These are phyloP conservation scores for Pulveroboletus sp. DNA, from an alignment of 768 basidiomycete species.

Conservation along the genomic window DNA sequence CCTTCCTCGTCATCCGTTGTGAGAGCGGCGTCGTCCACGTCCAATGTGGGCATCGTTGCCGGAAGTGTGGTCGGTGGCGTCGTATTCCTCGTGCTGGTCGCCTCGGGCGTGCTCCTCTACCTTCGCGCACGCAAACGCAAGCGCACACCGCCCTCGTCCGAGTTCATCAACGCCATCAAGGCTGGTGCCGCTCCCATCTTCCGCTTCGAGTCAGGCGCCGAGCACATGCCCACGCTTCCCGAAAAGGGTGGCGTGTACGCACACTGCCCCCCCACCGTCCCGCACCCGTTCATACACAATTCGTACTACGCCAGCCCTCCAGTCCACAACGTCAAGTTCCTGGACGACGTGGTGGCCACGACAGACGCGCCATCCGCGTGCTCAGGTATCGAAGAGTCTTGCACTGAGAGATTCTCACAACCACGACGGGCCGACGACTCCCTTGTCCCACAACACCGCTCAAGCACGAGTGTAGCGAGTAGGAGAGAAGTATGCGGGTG, in stretches of 20 bases:
- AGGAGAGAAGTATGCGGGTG: slow-evolving; percentile 20
- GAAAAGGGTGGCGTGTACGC: slow-evolving; percentile 13
- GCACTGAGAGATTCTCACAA: slow-evolving; percentile 17
- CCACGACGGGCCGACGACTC: slow-evolving; percentile 4
- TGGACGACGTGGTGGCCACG: slow-evolving; percentile 8
- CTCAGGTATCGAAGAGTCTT: slow-evolving; percentile 14
- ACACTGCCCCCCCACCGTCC: slow-evolving; percentile 1
- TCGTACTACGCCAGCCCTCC: slow-evolving; percentile 10
- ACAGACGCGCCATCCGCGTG: slow-evolving; percentile 10
- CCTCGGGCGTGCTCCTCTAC: slow-evolving; percentile 35
- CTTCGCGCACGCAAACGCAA: slow-evolving; percentile 38
- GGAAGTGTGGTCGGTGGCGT: slow-evolving; percentile 51
- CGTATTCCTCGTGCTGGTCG: slow-evolving; percentile 33
- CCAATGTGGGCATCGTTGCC: slow-evolving; percentile 43
- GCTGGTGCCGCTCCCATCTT: slow-evolving; percentile 22
- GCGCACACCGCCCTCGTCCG: slow-evolving; percentile 53
- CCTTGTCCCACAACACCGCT: background rate
- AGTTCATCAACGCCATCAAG: slow-evolving; percentile 41
- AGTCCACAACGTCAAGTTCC: slow-evolving; percentile 8
- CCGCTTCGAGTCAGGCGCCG: slow-evolving; percentile 24
- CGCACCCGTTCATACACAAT: slow-evolving; percentile 14
- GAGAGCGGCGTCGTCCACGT: slow-evolving; percentile 11
- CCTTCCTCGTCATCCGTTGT: background rate
- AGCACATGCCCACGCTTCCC: slow-evolving; percentile 7
- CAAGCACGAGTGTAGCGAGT: slow-evolving; percentile 17